phyloP scores from a whole-genome alignment of 306 rosid species.

The Oemleria cerasiformis region DNA sequence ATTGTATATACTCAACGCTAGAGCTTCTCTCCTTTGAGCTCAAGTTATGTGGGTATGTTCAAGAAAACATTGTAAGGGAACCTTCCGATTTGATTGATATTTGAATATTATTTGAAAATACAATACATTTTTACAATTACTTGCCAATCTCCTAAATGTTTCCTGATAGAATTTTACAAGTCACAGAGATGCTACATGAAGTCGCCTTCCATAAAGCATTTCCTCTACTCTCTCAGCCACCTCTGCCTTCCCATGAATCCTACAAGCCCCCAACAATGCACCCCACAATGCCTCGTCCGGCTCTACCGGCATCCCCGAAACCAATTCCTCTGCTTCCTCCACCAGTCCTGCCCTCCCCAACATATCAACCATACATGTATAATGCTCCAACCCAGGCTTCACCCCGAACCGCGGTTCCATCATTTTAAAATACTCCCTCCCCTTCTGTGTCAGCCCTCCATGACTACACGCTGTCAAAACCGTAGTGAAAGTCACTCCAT shows the following conservation, averaged over 20 bases:
- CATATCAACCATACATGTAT: constrained; percentile 81
- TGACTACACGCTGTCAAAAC: constrained; percentile 68
- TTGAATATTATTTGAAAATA: neutral
- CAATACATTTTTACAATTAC: neutral
- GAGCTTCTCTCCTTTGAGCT: constrained; percentile 63
- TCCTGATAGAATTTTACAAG: neutral
- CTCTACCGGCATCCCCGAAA: constrained; percentile 48
- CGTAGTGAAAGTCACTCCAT: constrained; percentile 43
- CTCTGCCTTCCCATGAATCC: constrained; percentile 55
- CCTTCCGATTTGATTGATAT: constrained; percentile 32
- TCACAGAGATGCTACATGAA: constrained; percentile 23
- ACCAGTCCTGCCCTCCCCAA: constrained; percentile 63
- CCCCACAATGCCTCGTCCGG: constrained; percentile 57
- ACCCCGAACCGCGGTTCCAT: constrained; percentile 47
- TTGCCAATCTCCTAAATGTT: too few species aligned
- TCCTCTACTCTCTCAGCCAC: constrained; percentile 54
- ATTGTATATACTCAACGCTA: constrained; percentile 36
- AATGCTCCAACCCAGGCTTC: constrained; percentile 51
- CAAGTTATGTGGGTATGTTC: constrained; percentile 59
- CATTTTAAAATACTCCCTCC: constrained; percentile 50
- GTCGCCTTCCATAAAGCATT: constrained; percentile 32
- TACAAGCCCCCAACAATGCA: constrained; percentile 59
- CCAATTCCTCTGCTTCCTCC: constrained; percentile 64
- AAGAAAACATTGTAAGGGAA: constrained; percentile 37
- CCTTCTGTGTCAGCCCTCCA: constrained; percentile 58